phyloP scores from a whole-genome alignment of 805 yeast genomes.

The Starmera amethionina region DNA sequence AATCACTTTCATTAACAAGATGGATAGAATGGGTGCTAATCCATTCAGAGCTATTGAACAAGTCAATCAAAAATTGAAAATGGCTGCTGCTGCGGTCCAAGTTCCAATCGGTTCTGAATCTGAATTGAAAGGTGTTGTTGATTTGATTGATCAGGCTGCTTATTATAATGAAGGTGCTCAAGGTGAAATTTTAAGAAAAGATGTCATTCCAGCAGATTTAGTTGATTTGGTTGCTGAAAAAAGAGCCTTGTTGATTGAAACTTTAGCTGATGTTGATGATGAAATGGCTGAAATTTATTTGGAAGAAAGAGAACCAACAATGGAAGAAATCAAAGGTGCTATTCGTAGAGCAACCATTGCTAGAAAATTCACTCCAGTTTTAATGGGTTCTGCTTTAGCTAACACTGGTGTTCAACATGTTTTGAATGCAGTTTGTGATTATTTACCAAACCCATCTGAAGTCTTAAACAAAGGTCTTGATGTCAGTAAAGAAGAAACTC shows the following conservation, averaged over 20 bases:
- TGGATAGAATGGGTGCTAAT: conserved; percentile 99
- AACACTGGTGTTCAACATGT: conserved; percentile 94
- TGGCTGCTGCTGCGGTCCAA: conserved; percentile 95
- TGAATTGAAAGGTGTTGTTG: conserved; percentile 79
- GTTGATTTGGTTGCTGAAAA: conserved; percentile 82
- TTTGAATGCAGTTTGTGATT: conserved; percentile 91
- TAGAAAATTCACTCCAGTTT: conserved; percentile 95
- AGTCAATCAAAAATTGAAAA: conserved; percentile 74
- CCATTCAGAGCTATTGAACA: conserved; percentile 95
- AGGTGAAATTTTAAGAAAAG: conserved; percentile 70
- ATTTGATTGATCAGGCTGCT: conserved; percentile 80
- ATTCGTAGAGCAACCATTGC: conserved; percentile 94
- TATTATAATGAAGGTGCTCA: conserved; percentile 82
- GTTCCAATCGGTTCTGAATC: conserved; percentile 95
- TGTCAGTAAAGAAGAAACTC: conserved; percentile 48
- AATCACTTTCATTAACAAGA: conserved; percentile 90
- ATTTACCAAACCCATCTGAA: conserved; percentile 92
- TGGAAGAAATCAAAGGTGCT: conserved; percentile 76
- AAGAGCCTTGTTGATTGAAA: conserved; percentile 78
- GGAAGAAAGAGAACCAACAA: conserved; percentile 83
- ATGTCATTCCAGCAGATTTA: conserved; percentile 70
- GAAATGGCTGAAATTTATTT: conserved; percentile 89
- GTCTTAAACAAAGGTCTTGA: conserved; percentile 87
- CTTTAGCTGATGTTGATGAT: conserved; percentile 96
- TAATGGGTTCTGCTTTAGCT: conserved; percentile 98